Percentiles rank a stretch among this genome's conserved stretches.
These are phyloP conservation scores for Colletotrichum gigasporum DNA, from an alignment of 2,329 filamentous ascomycete species.

Conservation along the genomic window DNA sequence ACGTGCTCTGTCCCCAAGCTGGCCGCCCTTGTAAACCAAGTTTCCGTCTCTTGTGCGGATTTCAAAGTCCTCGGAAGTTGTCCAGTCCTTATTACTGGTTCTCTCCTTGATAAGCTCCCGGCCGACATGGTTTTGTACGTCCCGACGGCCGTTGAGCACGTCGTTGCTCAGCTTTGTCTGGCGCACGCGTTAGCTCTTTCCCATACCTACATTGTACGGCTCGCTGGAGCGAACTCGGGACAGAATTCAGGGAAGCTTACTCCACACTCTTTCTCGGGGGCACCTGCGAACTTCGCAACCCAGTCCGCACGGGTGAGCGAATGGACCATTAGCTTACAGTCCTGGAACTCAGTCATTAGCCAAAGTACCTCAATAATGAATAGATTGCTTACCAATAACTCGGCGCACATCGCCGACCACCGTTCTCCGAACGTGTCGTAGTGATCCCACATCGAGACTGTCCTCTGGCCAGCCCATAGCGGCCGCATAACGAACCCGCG, in stretches of 20 bases:
- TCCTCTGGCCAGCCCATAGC: background rate
- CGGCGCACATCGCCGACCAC: background rate
- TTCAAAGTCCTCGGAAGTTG: background rate
- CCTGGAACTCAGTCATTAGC: background rate
- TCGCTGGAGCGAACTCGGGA: too few relatives aligned
- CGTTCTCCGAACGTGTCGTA: slow-evolving; percentile 1
- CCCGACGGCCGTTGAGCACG: slow-evolving; percentile 1
- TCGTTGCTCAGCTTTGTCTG: slow-evolving; percentile 17
- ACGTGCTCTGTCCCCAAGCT: background rate
- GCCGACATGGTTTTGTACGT: slow-evolving; percentile 17
- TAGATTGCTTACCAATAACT: background rate
- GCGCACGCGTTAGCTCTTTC: too few relatives aligned
- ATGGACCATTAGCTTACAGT: slow-evolving; percentile 10
- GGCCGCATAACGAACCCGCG: background rate
- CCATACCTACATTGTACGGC: too few relatives aligned
- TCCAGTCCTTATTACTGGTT: background rate
- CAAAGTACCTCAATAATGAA: too few relatives aligned
- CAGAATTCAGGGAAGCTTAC: background rate
- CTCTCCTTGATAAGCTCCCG: slow-evolving; percentile 5
- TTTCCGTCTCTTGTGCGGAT: background rate
- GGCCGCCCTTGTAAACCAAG: background rate
- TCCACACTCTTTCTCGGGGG: background rate
- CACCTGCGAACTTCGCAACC: slow-evolving; percentile 11
- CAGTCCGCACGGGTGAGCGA: slow-evolving; percentile 11
- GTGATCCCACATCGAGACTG: background rate